phyloP scores from a whole-genome alignment of 2,329 filamentous ascomycete species.

The Aureobasidium vineae region DNA sequence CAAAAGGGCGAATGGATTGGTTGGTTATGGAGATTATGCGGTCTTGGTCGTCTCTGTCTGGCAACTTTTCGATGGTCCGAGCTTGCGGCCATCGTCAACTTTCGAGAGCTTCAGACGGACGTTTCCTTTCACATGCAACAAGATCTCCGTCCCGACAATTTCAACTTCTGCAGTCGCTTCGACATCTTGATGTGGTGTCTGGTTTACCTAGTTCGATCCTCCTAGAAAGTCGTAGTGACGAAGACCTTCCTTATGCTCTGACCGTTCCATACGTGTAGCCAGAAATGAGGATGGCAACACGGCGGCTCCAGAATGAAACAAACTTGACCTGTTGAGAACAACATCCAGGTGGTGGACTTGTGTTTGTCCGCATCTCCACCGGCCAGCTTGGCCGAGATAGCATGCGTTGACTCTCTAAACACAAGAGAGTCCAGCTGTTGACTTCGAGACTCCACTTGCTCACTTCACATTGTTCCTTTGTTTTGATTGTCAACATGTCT shows the following conservation, averaged over 20 bases:
- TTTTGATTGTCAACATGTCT: background rate
- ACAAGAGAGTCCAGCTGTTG: background rate
- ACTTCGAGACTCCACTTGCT: background rate
- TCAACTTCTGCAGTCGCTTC: background rate
- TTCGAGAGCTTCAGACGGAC: background rate
- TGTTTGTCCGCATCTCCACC: slow-evolving; percentile 5
- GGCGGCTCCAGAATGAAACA: background rate
- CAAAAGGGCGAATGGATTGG: background rate
- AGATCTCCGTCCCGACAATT: no score
- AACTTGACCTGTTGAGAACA: background rate
- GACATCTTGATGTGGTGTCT: background rate
- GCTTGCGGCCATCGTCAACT: slow-evolving; percentile 6
- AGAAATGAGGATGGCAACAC: background rate
- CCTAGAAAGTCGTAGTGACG: background rate
- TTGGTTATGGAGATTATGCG: slow-evolving; percentile 11
- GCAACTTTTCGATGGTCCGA: slow-evolving; percentile 19
- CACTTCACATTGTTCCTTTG: background rate
- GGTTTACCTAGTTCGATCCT: background rate
- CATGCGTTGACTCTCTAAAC: no score
- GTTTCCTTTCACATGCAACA: background rate
- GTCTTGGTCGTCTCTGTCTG: background rate
- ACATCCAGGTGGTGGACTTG: background rate
- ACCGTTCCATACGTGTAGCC: background rate
- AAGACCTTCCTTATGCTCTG: background rate
- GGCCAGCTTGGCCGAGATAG: slow-evolving; percentile 14